Evolutionary conservation across 805 yeast species (phyloP).

Genomic region (Groenewaldozyma salmanticensis): DNA sequence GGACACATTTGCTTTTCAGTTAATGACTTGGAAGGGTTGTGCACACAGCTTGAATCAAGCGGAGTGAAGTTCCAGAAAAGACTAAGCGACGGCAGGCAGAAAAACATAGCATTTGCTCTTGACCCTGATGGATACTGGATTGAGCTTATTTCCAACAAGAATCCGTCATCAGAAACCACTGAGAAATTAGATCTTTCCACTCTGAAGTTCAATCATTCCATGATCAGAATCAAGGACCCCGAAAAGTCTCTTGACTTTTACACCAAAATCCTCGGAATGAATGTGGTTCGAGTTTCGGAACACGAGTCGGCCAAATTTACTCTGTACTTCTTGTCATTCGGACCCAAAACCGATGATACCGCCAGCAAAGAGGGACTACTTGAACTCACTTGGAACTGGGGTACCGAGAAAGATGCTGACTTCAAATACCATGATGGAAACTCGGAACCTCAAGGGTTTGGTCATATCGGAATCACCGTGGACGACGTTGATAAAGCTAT

Average conservation of each 20-base stretch:
- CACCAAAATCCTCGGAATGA: constrained; percentile 71
- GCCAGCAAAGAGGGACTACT: constrained; percentile 54
- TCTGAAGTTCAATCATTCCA: constrained; percentile 70
- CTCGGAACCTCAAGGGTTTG: constrained; percentile 70
- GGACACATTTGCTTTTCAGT: constrained; percentile 91
- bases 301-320: constrained; percentile 70
- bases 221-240: constrained; percentile 90
- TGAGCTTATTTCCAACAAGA: constrained; percentile 64
- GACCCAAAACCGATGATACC: constrained; percentile 25
- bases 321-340: constrained; percentile 57
- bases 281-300: constrained; percentile 46
- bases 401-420: constrained; percentile 71
- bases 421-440: constrained; percentile 82
- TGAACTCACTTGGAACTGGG: constrained; percentile 94
- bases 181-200: constrained; percentile 23
- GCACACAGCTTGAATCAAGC: constrained; percentile 44
- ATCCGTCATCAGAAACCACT: constrained; percentile 27
- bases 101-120: constrained; percentile 84
- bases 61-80: constrained; percentile 77
- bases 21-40: constrained; percentile 58
- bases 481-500: constrained; percentile 48
- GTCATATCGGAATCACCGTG: constrained; percentile 71
- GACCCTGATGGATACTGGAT: constrained; percentile 98
- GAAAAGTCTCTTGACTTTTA: constrained; percentile 67
- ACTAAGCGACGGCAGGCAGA: constrained; percentile 83